Conservation (phyloP, 1,139 yeast species). For the Hemisphaericaspora xylanilytica region DNA sequence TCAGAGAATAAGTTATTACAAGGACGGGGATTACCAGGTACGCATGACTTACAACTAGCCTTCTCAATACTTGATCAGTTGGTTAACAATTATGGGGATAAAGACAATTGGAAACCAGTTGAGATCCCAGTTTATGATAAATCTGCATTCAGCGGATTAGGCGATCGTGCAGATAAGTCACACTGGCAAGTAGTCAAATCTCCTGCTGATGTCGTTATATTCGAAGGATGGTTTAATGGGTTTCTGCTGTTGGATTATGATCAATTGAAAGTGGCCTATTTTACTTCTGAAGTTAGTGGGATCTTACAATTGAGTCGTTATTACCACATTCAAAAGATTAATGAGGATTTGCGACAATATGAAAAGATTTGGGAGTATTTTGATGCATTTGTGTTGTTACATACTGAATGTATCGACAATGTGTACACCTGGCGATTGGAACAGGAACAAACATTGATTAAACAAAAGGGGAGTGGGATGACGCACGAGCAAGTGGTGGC, state of each 20-base stretch:
- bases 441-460: constrained; percentile 73
- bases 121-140: constrained; percentile 77
- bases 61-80: constrained; percentile 20
- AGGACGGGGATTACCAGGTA: constrained; percentile 93
- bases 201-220: constrained; percentile 61
- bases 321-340: constrained; percentile 41
- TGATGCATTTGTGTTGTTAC: constrained; percentile 57
- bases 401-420: constrained; percentile 56
- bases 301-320: constrained; percentile 24
- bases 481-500: constrained; percentile 59
- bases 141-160: constrained; percentile 67
- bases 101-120: constrained; percentile 20
- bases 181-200: constrained; percentile 37
- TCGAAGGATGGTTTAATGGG: constrained; percentile 97
- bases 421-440: constrained; percentile 81
- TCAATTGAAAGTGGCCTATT: constrained; percentile 22
- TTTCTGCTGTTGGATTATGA: constrained; percentile 44
- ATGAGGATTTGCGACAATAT: constrained; percentile 50
- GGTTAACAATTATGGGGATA: constrained; percentile 10
- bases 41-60: constrained; percentile 63
- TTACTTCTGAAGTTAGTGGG: constrained; percentile 18
- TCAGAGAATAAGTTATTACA: constrained; percentile 53
- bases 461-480: constrained; percentile 69
- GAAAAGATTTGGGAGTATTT: constrained; percentile 55
- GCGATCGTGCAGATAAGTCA: constrained; percentile 57